phyloP scores from a whole-genome alignment of 2,329 filamentous ascomycete genomes.

The Fusarium torreyae region DNA sequence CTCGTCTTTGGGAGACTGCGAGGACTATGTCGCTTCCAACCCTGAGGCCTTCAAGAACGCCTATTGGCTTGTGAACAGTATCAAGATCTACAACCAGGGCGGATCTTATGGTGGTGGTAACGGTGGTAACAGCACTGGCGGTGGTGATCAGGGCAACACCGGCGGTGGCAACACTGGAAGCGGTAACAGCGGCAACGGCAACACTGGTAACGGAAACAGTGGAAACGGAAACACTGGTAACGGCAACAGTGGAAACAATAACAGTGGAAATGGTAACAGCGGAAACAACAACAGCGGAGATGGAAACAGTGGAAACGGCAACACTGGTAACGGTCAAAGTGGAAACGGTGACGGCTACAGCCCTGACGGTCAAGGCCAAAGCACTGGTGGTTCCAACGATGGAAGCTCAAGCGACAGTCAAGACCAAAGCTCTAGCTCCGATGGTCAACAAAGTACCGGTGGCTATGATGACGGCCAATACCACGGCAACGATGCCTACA shows the following conservation, averaged over 20 bases:
- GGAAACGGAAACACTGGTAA: neutral
- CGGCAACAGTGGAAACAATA: constrained; percentile 1
- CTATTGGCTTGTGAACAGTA: constrained; percentile 83
- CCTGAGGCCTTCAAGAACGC: constrained; percentile 78
- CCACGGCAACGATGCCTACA: constrained; percentile 25
- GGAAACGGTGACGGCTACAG: neutral
- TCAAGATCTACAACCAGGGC: constrained; percentile 71
- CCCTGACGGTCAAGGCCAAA: constrained; percentile 10
- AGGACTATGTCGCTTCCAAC: constrained; percentile 79
- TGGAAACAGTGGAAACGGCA: constrained; percentile 4
- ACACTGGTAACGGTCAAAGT: constrained; percentile 20
- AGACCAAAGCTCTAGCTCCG: neutral
- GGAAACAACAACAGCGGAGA: constrained; percentile 5
- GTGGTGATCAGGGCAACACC: neutral
- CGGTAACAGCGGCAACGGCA: neutral
- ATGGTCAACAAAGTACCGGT: neutral
- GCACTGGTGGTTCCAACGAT: constrained; percentile 7
- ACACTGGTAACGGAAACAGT: constrained; percentile 3
- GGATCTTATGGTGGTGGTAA: constrained; percentile 8
- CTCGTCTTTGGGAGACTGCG: constrained; percentile 75
- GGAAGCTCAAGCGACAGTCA: neutral
- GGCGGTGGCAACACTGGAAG: neutral
- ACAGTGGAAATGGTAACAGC: neutral
- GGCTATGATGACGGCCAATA: constrained; percentile 28
- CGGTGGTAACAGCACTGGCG: constrained; percentile 20